Evolutionary conservation across 768 basidiomycete species (phyloP).

Genomic region (Phanerochaete sordida): DNA sequence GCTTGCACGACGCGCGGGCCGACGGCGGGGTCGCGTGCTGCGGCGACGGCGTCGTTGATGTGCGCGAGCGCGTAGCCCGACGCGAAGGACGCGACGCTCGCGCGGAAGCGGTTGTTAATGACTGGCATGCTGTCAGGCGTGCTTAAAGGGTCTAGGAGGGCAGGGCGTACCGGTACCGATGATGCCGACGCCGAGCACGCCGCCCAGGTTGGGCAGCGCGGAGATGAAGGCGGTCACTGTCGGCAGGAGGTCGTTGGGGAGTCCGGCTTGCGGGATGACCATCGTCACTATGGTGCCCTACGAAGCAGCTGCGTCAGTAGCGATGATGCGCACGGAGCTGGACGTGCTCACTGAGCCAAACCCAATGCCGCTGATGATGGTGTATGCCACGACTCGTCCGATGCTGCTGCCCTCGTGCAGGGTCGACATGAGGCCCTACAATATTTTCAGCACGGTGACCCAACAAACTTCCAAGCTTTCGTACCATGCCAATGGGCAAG

Average conservation of each 20-base stretch:
- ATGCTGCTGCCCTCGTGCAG: constrained; percentile 9
- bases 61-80: not conserved
- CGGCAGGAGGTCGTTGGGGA: constrained; percentile 11
- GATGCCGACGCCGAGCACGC: constrained; percentile 15
- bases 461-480: not conserved
- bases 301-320: not conserved
- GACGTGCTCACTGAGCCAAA: constrained; percentile 12
- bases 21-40: constrained; percentile 1
- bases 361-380: constrained; percentile 12
- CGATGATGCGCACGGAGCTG: not conserved
- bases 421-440: constrained; percentile 12
- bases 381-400: constrained; percentile 12
- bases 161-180: constrained; percentile 9
- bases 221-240: constrained; percentile 15
- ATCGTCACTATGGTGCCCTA: constrained; percentile 11
- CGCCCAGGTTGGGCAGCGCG: constrained; percentile 14
- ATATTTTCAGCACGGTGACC: not conserved
- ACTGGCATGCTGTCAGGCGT: not conserved
- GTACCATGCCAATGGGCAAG: constrained; percentile 13
- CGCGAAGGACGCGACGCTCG: not conserved
- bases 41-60: constrained; percentile 17
- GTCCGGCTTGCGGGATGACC: constrained; percentile 13
- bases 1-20: constrained; percentile 2
- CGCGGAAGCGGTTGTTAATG: constrained; percentile 14
- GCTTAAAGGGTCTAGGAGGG: not conserved